These are phyloP conservation scores for Glycine tomentella DNA, from an alignment of 306 rosid genomes.

Conservation along the genomic window DNA sequence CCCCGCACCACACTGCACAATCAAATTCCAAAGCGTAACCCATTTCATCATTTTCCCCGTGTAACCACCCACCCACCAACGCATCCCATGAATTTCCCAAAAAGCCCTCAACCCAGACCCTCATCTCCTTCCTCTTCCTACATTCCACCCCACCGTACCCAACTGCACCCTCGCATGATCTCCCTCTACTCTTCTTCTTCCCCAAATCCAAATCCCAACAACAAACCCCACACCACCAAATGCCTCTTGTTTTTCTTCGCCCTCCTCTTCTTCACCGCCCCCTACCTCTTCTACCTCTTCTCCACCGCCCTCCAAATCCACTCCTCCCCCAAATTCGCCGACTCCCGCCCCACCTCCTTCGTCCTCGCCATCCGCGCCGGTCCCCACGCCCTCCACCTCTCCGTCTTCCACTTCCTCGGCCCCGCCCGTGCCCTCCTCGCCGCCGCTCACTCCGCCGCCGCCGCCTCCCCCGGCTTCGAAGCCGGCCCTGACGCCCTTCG, in stretches of 20 bases:
- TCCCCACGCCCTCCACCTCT: constrained; percentile 43
- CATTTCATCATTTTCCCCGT: not conserved
- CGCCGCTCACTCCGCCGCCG: not conserved
- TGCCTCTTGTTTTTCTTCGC: constrained; percentile 45
- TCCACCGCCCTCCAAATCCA: constrained; percentile 58
- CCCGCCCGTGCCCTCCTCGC: constrained; percentile 40
- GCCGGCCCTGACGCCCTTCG: constrained; percentile 40
- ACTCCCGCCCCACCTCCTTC: constrained; percentile 50
- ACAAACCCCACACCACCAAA: constrained; percentile 45
- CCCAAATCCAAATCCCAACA: not conserved
- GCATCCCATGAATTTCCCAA: constrained; percentile 32
- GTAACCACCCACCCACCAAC: not conserved
- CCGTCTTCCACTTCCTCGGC: constrained; percentile 55
- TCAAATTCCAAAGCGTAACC: not conserved
- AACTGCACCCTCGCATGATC: constrained; percentile 61
- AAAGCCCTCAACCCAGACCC: not conserved
- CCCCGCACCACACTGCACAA: not conserved
- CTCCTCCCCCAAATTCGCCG: constrained; percentile 51
- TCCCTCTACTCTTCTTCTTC: constrained; percentile 10
- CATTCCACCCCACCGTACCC: constrained; percentile 59
- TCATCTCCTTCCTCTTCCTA: constrained; percentile 7
- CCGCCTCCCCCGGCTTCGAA: constrained; percentile 14
- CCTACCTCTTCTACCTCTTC: constrained; percentile 63
- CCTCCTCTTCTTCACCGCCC: constrained; percentile 48
- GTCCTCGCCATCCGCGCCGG: constrained; percentile 49